Percentiles rank a stretch among this genome's conserved stretches.
Conservation (phyloP, 2,329 filamentous ascomycete species). For the Colletotrichum plurivorum region DNA sequence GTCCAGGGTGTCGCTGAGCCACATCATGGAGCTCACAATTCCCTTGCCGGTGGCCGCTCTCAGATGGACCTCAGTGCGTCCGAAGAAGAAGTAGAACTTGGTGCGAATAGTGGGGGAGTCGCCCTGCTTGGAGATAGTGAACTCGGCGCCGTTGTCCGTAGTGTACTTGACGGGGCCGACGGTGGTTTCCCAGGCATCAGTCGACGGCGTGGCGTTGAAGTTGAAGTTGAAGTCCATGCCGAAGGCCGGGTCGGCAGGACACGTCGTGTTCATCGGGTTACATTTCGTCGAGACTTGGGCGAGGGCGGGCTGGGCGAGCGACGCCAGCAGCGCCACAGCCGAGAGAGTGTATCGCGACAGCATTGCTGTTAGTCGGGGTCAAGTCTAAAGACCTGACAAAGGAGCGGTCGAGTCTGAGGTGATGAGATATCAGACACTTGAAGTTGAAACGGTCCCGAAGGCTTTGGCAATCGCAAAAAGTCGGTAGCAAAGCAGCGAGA, state of each 20-base stretch:
- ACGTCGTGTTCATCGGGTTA: slow-evolving; percentile 80
- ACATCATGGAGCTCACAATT: slow-evolving; percentile 86
- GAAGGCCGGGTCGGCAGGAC: slow-evolving; percentile 80
- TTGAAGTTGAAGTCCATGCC: slow-evolving; percentile 73
- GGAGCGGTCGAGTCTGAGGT: not conserved
- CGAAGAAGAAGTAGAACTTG: slow-evolving; percentile 89
- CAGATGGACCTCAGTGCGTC: slow-evolving; percentile 82
- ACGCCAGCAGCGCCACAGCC: slow-evolving; percentile 57
- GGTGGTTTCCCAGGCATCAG: slow-evolving; percentile 77
- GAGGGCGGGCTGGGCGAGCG: slow-evolving; percentile 61
- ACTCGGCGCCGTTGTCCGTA: slow-evolving; percentile 74
- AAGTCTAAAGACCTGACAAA: not conserved
- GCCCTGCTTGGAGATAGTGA: slow-evolving; percentile 78
- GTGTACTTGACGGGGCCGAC: slow-evolving; percentile 76
- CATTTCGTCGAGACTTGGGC: slow-evolving; percentile 86
- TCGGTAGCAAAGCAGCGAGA: slow-evolving; percentile 5
- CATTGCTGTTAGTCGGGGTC: slow-evolving; percentile 42
- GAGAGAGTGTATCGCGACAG: slow-evolving; percentile 47
- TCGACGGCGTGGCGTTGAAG: slow-evolving; percentile 74
- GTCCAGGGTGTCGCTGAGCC: slow-evolving; percentile 87
- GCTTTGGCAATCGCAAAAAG: not conserved
- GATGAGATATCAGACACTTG: slow-evolving; percentile 3
- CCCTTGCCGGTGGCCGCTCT: slow-evolving; percentile 82
- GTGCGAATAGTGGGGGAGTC: slow-evolving; percentile 85
- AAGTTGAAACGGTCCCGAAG: not conserved